Evolutionary conservation across 305 asterid species (phyloP).

Genomic region (Coffea humblotiana): DNA sequence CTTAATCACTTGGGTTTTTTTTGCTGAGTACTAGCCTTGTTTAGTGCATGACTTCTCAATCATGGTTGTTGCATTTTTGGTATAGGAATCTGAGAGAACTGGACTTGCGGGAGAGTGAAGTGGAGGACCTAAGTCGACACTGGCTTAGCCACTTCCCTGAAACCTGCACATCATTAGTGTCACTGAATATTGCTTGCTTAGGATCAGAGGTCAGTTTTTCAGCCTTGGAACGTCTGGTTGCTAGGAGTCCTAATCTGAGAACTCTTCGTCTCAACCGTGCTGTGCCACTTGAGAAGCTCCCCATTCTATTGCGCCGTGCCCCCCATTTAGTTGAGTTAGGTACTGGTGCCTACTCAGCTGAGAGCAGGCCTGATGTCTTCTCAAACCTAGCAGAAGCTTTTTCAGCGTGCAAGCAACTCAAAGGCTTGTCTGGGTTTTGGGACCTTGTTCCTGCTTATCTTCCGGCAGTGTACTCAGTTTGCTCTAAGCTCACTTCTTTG

Average conservation of each 20-base stretch:
- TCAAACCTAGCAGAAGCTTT: conserved; percentile 67
- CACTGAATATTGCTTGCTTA: conserved; percentile 84
- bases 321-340: conserved; percentile 92
- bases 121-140: conserved; percentile 83
- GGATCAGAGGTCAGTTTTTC: conserved; percentile 73
- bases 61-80: not conserved
- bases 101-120: conserved; percentile 89
- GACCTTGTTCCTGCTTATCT: conserved; percentile 82
- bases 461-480: conserved; percentile 70
- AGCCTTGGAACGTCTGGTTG: conserved; percentile 77
- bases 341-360: conserved; percentile 81
- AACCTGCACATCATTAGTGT: conserved; percentile 67
- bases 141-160: conserved; percentile 98
- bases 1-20: not conserved
- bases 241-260: conserved; percentile 72
- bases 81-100: conserved; percentile 79
- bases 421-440: conserved; percentile 92
- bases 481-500: conserved; percentile 70
- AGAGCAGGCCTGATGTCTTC: conserved; percentile 56
- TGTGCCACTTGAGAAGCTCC: conserved; percentile 90
- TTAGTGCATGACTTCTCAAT: not conserved
- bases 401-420: conserved; percentile 67
- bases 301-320: conserved; percentile 64
- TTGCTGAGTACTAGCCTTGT: not conserved
- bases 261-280: conserved; percentile 83